Conservation (phyloP, 768 basidiomycete genomes). For the Strobilomyces dryophilus region DNA sequence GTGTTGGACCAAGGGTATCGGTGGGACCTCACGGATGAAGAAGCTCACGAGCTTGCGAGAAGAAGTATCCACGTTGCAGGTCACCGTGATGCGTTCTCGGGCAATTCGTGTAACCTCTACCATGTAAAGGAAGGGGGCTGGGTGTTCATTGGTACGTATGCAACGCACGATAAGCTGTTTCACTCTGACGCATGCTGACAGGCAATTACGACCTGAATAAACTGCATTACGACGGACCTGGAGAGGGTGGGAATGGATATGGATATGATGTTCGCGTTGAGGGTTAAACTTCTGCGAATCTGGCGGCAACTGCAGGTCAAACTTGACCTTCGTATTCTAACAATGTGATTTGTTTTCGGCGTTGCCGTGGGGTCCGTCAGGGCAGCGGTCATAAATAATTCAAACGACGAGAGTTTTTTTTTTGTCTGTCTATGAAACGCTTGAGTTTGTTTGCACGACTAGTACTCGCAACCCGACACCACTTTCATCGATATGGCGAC, state of each 20-base stretch:
- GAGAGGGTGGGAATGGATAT: conserved; percentile 70
- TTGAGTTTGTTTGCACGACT: no score
- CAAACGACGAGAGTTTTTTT: not conserved
- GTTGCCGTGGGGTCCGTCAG: not conserved
- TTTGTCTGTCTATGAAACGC: conserved; percentile 28
- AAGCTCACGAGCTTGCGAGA: conserved; percentile 91
- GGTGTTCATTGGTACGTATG: conserved; percentile 82
- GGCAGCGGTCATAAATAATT: not conserved
- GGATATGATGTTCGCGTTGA: conserved; percentile 73
- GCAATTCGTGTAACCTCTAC: conserved; percentile 94
- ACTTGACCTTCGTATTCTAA: conserved; percentile 24
- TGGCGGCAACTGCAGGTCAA: conserved; percentile 34
- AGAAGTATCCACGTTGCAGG: conserved; percentile 95
- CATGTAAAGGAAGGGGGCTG: conserved; percentile 95
- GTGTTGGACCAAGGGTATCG: conserved; percentile 93
- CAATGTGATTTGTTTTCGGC: conserved; percentile 14
- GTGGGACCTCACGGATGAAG: conserved; percentile 90
- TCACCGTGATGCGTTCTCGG: conserved; percentile 94
- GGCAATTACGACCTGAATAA: conserved; percentile 91
- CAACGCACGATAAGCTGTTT: conserved; percentile 2
- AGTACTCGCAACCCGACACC: no score
- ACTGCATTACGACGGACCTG: conserved; percentile 88
- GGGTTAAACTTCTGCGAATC: conserved; percentile 51
- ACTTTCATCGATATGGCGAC: conserved; percentile 6
- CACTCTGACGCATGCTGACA: conserved; percentile 30